These are phyloP conservation scores for Camelina neglecta DNA, from an alignment of 345 rosid genomes.

Conservation along the genomic window DNA sequence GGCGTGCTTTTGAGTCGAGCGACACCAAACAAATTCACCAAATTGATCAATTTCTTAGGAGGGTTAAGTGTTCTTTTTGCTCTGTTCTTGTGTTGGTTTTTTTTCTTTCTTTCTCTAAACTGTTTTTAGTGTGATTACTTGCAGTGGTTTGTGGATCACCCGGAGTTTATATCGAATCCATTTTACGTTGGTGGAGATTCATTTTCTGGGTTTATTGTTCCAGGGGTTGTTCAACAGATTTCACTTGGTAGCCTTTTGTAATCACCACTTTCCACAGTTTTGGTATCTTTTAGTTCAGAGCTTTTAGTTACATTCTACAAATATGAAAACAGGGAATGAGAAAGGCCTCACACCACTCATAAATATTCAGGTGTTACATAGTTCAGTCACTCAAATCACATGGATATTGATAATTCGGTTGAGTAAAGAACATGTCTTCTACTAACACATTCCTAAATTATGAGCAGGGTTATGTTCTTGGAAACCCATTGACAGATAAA, in stretches of 20 bases:
- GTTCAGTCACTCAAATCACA: neutral
- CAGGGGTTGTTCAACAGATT: slow-evolving; percentile 58
- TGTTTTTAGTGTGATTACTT: neutral
- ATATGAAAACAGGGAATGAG: slow-evolving; percentile 61
- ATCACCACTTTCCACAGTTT: neutral
- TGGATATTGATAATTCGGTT: too few relatives aligned
- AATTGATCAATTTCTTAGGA: slow-evolving; percentile 56
- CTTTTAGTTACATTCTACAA: slow-evolving; percentile 14
- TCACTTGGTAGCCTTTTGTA: slow-evolving; percentile 50
- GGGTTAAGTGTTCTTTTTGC: slow-evolving; percentile 44
- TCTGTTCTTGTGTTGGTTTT: neutral
- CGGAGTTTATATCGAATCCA: slow-evolving; percentile 56
- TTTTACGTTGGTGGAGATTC: slow-evolving; percentile 75
- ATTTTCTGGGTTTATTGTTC: slow-evolving; percentile 63
- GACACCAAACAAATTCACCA: slow-evolving; percentile 59
- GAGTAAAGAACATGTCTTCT: neutral
- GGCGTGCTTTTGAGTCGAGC: slow-evolving; percentile 45
- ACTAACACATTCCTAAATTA: neutral
- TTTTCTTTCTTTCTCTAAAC: neutral
- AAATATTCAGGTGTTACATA: slow-evolving; percentile 58
- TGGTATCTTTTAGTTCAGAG: neutral
- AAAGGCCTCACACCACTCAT: slow-evolving; percentile 52
- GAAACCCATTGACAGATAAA: slow-evolving; percentile 13
- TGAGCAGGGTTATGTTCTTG: slow-evolving; percentile 44
- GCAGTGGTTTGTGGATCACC: slow-evolving; percentile 70